phyloP scores from a whole-genome alignment of 2,329 filamentous ascomycete species.

The Zymoseptoria ardabiliae region DNA sequence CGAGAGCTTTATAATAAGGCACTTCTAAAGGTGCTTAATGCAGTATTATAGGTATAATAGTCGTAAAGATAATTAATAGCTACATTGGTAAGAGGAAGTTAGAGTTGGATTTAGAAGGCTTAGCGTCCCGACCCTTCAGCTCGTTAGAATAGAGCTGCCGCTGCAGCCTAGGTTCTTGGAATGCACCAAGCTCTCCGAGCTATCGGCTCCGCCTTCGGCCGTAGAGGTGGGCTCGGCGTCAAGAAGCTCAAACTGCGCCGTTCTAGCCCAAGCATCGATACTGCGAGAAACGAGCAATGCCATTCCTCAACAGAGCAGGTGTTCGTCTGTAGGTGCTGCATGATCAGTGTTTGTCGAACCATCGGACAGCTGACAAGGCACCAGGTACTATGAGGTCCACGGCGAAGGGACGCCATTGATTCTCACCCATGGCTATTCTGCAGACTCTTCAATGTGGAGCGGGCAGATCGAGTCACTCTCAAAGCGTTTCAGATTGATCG shows the following conservation, averaged over 20 bases:
- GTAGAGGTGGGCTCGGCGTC: too few relatives aligned
- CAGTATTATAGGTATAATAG: too few relatives aligned
- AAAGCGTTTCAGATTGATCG: constrained; percentile 17
- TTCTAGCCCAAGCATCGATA: background rate
- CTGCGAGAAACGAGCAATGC: constrained; percentile 3
- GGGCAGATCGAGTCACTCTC: constrained; percentile 18
- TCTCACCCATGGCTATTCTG: constrained; percentile 25
- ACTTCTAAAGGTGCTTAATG: too few relatives aligned
- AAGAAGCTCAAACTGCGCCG: background rate
- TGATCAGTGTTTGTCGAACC: background rate
- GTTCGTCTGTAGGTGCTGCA: constrained; percentile 14
- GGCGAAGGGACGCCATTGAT: constrained; percentile 13
- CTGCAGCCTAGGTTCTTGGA: too few relatives aligned
- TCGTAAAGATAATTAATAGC: too few relatives aligned
- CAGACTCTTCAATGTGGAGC: constrained; percentile 23
- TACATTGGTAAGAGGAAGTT: too few relatives aligned
- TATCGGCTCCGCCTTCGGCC: too few relatives aligned
- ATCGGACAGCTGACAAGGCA: constrained; percentile 12
- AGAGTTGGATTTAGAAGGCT: too few relatives aligned
- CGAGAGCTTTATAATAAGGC: too few relatives aligned
- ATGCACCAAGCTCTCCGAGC: too few relatives aligned
- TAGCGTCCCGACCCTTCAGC: too few relatives aligned
- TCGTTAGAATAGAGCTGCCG: too few relatives aligned
- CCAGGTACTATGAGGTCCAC: constrained; percentile 10
- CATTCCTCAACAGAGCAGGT: constrained; percentile 11